Evolutionary conservation across 2,329 filamentous ascomycete species (phyloP), one percentile per base, ranked within the genome.

Genomic region (Colletotrichum falcatum): DNA sequence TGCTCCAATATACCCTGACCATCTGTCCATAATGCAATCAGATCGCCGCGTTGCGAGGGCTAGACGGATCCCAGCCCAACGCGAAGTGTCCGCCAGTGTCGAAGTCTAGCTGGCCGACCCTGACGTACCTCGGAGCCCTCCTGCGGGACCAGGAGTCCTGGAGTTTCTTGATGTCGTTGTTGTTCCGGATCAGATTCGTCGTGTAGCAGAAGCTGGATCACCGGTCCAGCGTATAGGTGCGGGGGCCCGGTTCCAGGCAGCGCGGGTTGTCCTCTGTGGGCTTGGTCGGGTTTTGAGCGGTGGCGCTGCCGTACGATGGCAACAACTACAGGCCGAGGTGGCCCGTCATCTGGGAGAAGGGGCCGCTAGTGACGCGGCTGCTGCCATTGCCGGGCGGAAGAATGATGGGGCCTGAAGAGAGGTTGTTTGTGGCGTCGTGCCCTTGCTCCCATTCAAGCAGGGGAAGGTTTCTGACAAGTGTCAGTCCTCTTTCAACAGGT

Each of bases 381-480:
- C 87, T 87, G 16, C 88, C 87, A 0, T 80, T 79, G 18, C 84
- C 87, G 0, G 83, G 79, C 0, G 83, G 70, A 82, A 82, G 33
- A 84, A 74, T 16, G 39, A 42, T 5, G 18, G 80, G 76, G 14
- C 78, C 80, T 71, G 72, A 78, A 33, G 76, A 71, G 59, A 78
- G 74, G 55, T 74, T 72, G 14, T 73, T 53, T 5, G 23, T 26
- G 46, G 83, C 56, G n/a, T 72, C 67, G 18, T 59, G 44, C 26
- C 56, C 58, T 67, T 62, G 67, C 20, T 72, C 62, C 70, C n/a
- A n/a, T n/a, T n/a, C n/a, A n/a, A 72, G 48, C 64, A 71, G 33
- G 72, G 73, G 20, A 73, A 73, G 9, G 59, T 70, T 16, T 70
- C 65, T 71, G 28, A 20, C n/a, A 14, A 30, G n/a, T n/a, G 33